A percentile compares a stretch with the other conserved stretches of the same genome.
Conservation (phyloP, 768 basidiomycete genomes). For the Mrakia frigida region DNA sequence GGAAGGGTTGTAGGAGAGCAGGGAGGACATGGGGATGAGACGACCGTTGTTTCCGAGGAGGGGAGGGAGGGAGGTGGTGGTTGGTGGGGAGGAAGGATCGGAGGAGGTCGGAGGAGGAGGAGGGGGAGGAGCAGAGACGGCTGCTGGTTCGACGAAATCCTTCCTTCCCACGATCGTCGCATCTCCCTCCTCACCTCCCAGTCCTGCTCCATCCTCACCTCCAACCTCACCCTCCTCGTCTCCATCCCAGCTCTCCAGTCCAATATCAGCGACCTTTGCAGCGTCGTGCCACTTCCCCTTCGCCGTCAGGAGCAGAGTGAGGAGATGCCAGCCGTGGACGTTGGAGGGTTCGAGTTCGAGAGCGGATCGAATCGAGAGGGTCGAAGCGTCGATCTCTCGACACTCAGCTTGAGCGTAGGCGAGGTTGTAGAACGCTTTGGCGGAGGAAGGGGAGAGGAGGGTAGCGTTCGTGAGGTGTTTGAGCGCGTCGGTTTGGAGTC, state of each 20-base stretch:
- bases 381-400: constrained; percentile 64
- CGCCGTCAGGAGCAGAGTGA: constrained; percentile 74
- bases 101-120: background rate
- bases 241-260: constrained; percentile 58
- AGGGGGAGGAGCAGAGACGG: background rate
- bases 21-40: background rate
- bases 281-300: constrained; percentile 75
- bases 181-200: background rate
- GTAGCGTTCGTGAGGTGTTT: constrained; percentile 42
- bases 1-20: constrained; percentile 41
- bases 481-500: constrained; percentile 54
- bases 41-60: constrained; percentile 8
- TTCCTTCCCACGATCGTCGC: background rate
- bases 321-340: constrained; percentile 81
- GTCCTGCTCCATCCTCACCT: background rate
- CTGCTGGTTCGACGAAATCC: background rate
- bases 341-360: constrained; percentile 62
- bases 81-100: background rate
- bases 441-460: constrained; percentile 39
- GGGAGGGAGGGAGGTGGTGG: background rate
- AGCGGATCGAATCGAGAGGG: constrained; percentile 61
- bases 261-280: constrained; percentile 68
- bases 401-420: constrained; percentile 66
- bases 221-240: constrained; percentile 44
- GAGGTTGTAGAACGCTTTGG: constrained; percentile 65